Evolutionary conservation across 2,329 filamentous ascomycete species (phyloP), one percentile per base, ranked within the genome.

Genomic region (Epicoccum nigrum): DNA sequence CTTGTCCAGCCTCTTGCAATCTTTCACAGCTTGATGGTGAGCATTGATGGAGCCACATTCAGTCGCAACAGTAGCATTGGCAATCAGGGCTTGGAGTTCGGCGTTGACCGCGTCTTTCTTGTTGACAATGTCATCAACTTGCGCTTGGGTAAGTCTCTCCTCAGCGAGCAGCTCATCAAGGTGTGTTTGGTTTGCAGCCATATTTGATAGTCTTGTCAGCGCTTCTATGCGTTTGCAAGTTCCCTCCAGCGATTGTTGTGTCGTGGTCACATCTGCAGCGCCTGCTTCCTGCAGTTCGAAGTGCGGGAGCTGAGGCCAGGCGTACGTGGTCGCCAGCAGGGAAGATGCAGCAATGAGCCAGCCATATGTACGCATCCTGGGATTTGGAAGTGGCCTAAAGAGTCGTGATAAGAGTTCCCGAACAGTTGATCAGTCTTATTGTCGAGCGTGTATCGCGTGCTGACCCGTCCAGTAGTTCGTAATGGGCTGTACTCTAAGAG

Each of bases 181-280:
- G n/a, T 19, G 37, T 8, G 65, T 69, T 30, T 65, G 59, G 35
- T 70, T 68, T 44, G 56, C 50, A 15, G 63, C 62, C 35, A 69
- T 59, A 2, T 56, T 52, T 15, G 61, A 63, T 35, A 71, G 56
- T 4, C 46, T 40, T 2, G 54, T 59, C n/a, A 70, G 53, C 7
- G 47, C 56, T 23, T 40, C 42, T 31, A 71, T 56, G 13, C 59
- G 54, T 25, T 49, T 58, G 46, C 68, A 71, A n/a, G 51, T 45
- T 17, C 30, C 41, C 19, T 45, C 16, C 6, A 46, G 11, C 12
- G 30, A 35, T 40, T 20, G 42, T 12, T 34, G 28, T 15, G 23
- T 17, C 21, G 34, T 19, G 28, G 17, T 34, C 21, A 17, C 15
- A 21, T 53, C 37, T 15, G 44, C 16, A 11, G 8, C 45, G 35